phyloP scores from a whole-genome alignment of 352 stramenopile genomes.

The Phytophthora lateralis region DNA sequence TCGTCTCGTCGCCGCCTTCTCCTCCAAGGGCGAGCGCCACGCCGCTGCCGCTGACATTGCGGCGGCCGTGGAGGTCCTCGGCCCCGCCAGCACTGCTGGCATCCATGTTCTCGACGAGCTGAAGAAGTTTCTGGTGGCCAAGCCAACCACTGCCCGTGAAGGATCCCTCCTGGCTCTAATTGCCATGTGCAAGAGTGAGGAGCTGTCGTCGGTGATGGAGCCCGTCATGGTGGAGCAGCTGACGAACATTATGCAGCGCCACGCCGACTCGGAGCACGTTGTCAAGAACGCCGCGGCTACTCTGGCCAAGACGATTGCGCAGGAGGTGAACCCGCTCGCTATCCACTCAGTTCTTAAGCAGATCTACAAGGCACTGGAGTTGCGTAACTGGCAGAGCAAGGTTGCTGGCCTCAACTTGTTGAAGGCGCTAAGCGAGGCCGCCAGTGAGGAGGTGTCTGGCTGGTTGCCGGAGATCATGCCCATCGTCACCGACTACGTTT shows the following conservation, averaged over 20 bases:
- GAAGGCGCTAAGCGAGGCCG: conserved; percentile 66
- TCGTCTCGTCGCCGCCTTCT: conserved; percentile 43
- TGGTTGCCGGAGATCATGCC: conserved; percentile 92
- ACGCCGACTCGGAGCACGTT: conserved; percentile 64
- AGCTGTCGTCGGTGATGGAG: conserved; percentile 58
- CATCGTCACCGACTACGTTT: conserved; percentile 88
- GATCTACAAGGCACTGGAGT: conserved; percentile 60
- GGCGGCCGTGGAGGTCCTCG: conserved; percentile 49
- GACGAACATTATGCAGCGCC: conserved; percentile 56
- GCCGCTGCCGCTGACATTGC: conserved; percentile 57
- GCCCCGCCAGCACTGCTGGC: conserved; percentile 35
- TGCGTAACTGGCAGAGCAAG: conserved; percentile 91
- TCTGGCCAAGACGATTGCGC: conserved; percentile 40
- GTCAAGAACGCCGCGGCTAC: conserved; percentile 50
- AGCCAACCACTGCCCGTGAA: conserved; percentile 55
- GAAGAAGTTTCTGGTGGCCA: conserved; percentile 45
- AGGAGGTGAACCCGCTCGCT: conserved; percentile 62
- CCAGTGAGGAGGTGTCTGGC: conserved; percentile 71
- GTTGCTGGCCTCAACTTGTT: conserved; percentile 82
- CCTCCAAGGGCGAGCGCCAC: conserved; percentile 43
- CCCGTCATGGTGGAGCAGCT: conserved; percentile 61
- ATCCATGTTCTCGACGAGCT: conserved; percentile 58
- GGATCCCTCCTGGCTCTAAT: conserved; percentile 50
- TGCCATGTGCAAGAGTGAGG: conserved; percentile 50
- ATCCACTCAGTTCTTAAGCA: conserved; percentile 62